Percentiles rank a stretch among this genome's conserved stretches.
Evolutionary conservation across 139 green algal species (phyloP).

Genomic region (Tetraselmis striata): DNA sequence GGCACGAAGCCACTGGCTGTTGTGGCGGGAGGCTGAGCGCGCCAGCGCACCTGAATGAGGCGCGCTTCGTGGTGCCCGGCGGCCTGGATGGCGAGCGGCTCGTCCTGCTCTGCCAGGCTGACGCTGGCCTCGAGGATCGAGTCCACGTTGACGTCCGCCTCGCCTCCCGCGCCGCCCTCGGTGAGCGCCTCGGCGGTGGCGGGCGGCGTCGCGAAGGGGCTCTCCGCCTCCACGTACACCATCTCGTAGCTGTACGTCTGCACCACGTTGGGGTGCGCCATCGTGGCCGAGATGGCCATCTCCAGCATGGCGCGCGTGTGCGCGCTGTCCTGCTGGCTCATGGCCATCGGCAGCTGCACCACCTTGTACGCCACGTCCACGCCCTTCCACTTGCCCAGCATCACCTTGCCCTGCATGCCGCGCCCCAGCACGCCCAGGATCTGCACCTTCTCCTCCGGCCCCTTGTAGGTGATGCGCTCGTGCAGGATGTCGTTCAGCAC

Average conservation of each 20-base stretch:
- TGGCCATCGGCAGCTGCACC: constrained; percentile 21
- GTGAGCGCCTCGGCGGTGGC: neutral
- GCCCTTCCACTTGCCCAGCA: constrained; percentile 24
- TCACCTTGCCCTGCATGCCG: neutral
- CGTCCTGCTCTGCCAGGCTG: no score
- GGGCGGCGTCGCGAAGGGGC: no score
- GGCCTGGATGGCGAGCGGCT: no score
- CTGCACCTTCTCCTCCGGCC: neutral
- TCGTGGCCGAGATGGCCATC: constrained; percentile 18
- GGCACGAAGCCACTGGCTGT: no score
- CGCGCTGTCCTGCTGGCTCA: constrained; percentile 20
- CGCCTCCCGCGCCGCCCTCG: no score
- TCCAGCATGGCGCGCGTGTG: constrained; percentile 34
- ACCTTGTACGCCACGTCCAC: constrained; percentile 31
- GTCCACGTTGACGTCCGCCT: no score
- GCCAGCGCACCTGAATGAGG: neutral
- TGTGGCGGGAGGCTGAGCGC: no score
- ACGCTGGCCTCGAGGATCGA: no score
- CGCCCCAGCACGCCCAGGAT: neutral
- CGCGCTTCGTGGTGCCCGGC: neutral
- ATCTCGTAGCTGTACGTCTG: constrained; percentile 32
- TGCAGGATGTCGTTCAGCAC: neutral
- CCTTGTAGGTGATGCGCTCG: neutral
- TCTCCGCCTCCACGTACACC: neutral
- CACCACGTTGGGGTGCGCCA: constrained; percentile 23